Evolutionary conservation across 176 grass and related monocot genomes (phyloP).

Genomic region (Musa troglodytarum): DNA sequence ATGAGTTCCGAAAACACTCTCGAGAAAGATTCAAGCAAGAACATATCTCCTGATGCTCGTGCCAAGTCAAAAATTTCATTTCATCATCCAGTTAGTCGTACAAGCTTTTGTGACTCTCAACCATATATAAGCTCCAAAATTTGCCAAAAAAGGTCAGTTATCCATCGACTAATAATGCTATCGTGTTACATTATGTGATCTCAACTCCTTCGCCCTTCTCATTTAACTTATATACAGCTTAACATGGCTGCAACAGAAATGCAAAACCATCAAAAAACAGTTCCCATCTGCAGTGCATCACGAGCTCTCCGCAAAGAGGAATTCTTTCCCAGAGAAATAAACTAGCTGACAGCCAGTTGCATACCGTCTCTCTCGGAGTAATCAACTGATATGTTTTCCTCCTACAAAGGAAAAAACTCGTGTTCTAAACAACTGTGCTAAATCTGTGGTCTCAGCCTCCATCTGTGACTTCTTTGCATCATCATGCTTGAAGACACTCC

Average conservation of each 20-base stretch:
- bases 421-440: conserved; percentile 48
- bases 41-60: neutral
- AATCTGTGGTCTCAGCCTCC: conserved; percentile 46
- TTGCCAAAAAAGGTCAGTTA: neutral
- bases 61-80: neutral
- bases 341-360: neutral
- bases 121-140: neutral
- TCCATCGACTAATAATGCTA: neutral
- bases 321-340: neutral
- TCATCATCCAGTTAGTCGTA: neutral
- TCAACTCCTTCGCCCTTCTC: neutral
- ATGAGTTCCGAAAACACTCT: too few relatives aligned
- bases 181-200: neutral
- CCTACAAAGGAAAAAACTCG: conserved; percentile 53
- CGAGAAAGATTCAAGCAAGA: neutral
- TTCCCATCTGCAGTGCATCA: too few relatives aligned
- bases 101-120: neutral
- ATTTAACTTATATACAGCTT: neutral
- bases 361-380: neutral
- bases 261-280: neutral
- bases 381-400: conserved; percentile 32
- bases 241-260: neutral
- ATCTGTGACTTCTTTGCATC: conserved; percentile 27
- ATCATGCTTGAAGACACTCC: conserved; percentile 6
- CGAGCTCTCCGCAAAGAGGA: neutral